Percentiles rank a stretch among this genome's conserved stretches.
phyloP scores from a whole-genome alignment of 768 basidiomycete species.

The Gyrodon lividus region DNA sequence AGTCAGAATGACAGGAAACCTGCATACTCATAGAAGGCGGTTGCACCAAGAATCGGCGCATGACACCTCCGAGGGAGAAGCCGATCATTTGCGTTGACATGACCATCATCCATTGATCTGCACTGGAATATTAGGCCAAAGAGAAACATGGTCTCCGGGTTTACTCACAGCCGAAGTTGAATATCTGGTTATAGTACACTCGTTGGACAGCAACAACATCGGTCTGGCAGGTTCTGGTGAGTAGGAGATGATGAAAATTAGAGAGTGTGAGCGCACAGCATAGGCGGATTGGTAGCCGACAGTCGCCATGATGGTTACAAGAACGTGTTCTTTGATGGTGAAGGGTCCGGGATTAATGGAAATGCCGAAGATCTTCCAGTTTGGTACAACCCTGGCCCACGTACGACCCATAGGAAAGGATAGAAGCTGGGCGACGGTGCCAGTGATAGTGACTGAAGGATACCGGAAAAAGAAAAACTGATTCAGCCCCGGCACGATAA shows the following conservation, averaged over 20 bases:
- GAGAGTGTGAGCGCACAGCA: slow-evolving; percentile 11
- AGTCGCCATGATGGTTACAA: slow-evolving; percentile 72
- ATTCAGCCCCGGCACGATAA: slow-evolving; percentile 70
- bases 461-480: slow-evolving; percentile 78
- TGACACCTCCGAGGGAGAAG: slow-evolving; percentile 57
- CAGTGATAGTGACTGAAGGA: slow-evolving; percentile 42
- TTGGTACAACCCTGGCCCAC: slow-evolving; percentile 57
- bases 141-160: neutral
- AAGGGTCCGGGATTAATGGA: slow-evolving; percentile 75
- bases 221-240: slow-evolving; percentile 35
- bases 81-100: slow-evolving; percentile 76
- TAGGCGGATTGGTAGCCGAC: slow-evolving; percentile 34
- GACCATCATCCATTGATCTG: slow-evolving; percentile 59
- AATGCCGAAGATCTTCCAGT: slow-evolving; percentile 52
- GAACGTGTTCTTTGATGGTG: slow-evolving; percentile 69
- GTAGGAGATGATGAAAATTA: neutral
- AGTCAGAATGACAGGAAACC: neutral
- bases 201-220: slow-evolving; percentile 74
- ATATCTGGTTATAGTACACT: slow-evolving; percentile 61
- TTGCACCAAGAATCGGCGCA: slow-evolving; percentile 60
- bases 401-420: slow-evolving; percentile 66
- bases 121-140: neutral
- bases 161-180: slow-evolving; percentile 46
- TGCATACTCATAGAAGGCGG: slow-evolving; percentile 63
- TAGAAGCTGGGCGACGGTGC: slow-evolving; percentile 71